These are phyloP conservation scores for Boletus insuetus DNA, from an alignment of 768 basidiomycete genomes.

Conservation along the genomic window DNA sequence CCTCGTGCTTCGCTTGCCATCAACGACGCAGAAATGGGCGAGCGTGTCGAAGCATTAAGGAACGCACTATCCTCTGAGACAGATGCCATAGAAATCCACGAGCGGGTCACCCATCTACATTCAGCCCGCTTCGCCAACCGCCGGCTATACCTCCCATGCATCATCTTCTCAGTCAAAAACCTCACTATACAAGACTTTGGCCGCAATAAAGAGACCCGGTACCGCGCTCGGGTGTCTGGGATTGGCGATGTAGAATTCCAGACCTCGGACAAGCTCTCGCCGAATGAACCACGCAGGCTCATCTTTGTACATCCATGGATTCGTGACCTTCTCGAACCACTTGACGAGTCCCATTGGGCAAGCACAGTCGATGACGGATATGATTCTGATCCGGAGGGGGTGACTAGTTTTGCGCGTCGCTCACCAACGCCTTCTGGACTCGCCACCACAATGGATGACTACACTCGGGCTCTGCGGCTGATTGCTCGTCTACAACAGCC, in stretches of 20 bases:
- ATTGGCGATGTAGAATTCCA: slow-evolving; percentile 3
- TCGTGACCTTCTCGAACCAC: not conserved
- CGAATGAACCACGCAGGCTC: not conserved
- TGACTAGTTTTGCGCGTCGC: no score
- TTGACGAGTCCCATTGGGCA: not conserved
- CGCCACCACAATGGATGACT: no score
- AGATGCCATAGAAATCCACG: not conserved
- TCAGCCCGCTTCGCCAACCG: not conserved
- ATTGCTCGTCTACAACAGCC: no score
- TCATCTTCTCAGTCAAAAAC: not conserved
- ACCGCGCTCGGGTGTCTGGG: slow-evolving; percentile 1
- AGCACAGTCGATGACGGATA: not conserved
- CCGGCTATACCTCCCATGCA: not conserved
- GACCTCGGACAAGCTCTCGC: not conserved
- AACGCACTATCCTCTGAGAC: not conserved
- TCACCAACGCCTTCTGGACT: no score
- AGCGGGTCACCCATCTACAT: not conserved
- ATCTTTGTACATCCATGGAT: slow-evolving; percentile 12
- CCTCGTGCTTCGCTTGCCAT: not conserved
- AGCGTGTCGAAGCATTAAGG: not conserved
- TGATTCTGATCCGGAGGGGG: not conserved
- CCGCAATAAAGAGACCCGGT: not conserved
- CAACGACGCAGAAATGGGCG: not conserved
- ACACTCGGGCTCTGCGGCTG: no score
- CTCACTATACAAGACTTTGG: not conserved